phyloP scores from a whole-genome alignment of 2,329 filamentous ascomycete genomes.

The Apiospora sp. region DNA sequence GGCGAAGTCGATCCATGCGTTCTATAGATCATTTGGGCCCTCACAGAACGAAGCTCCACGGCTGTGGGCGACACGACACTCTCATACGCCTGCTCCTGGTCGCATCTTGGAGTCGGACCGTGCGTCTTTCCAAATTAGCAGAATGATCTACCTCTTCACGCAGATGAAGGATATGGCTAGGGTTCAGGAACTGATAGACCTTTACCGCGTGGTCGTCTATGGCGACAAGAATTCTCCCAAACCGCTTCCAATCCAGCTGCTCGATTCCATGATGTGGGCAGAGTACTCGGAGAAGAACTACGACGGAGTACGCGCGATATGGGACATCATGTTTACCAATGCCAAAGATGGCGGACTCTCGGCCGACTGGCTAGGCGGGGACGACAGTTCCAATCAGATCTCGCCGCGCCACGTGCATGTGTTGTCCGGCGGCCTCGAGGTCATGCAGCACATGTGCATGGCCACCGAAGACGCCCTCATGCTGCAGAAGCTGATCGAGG shows the following conservation, averaged over 20 bases:
- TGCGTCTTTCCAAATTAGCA: conserved; percentile 46
- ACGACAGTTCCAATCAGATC: conserved; percentile 49
- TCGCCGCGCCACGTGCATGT: conserved; percentile 61
- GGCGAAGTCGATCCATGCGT: conserved; percentile 10
- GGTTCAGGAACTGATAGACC: conserved; percentile 62
- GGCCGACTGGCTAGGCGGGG: conserved; percentile 34
- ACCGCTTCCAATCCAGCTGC: conserved; percentile 60
- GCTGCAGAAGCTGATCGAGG: conserved; percentile 59
- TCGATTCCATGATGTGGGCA: conserved; percentile 73
- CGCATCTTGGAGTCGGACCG: conserved; percentile 1
- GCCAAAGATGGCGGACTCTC: conserved; percentile 54
- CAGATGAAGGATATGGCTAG: conserved; percentile 59
- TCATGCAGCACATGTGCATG: conserved; percentile 56
- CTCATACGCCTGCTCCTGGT: background rate
- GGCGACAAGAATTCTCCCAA: conserved; percentile 42
- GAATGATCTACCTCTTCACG: conserved; percentile 50
- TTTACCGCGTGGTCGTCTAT: conserved; percentile 56
- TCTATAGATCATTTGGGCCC: conserved; percentile 25
- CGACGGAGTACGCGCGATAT: conserved; percentile 69
- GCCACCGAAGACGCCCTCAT: conserved; percentile 51
- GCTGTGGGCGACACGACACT: background rate
- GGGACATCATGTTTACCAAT: conserved; percentile 67
- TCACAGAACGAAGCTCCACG: background rate
- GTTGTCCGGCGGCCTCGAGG: conserved; percentile 56
- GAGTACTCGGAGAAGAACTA: conserved; percentile 66